Conservation (phyloP, 352 stramenopile species). For the Aphanomyces cochlioides region DNA sequence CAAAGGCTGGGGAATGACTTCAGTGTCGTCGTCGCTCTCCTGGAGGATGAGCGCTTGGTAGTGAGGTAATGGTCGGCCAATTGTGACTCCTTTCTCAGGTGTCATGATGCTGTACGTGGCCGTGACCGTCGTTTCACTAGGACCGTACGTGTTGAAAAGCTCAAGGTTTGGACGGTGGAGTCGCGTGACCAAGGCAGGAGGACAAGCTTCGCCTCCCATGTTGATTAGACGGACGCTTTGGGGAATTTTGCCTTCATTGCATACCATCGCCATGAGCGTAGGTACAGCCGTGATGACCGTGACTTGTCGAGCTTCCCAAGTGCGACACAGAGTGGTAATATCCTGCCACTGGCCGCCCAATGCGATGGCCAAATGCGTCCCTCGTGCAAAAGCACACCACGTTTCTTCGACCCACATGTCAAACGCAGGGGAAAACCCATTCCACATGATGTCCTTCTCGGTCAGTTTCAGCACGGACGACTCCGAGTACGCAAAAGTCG, state of each 20-base stretch:
- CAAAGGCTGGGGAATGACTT: not conserved
- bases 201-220: constrained; percentile 14
- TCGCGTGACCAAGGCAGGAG: not conserved
- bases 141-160: constrained; percentile 18
- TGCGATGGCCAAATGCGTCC: not conserved
- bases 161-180: not conserved
- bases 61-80: not conserved
- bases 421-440: constrained; percentile 14
- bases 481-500: constrained; percentile 13
- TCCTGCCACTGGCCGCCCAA: constrained; percentile 5
- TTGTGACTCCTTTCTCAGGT: not conserved
- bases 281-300: constrained; percentile 11
- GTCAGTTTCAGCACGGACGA: not conserved
- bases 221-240: not conserved
- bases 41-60: constrained; percentile 5
- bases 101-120: constrained; percentile 3
- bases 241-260: not conserved
- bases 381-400: constrained; percentile 13
- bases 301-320: not conserved
- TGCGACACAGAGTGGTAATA: not conserved
- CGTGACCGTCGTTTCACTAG: constrained; percentile 15
- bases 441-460: not conserved
- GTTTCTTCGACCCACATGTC: constrained; percentile 24
- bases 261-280: constrained; percentile 16
- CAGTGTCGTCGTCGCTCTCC: not conserved